These are phyloP conservation scores for Aspergillus funiculosus DNA, from an alignment of 495 filamentous ascomycete species.

Conservation along the genomic window DNA sequence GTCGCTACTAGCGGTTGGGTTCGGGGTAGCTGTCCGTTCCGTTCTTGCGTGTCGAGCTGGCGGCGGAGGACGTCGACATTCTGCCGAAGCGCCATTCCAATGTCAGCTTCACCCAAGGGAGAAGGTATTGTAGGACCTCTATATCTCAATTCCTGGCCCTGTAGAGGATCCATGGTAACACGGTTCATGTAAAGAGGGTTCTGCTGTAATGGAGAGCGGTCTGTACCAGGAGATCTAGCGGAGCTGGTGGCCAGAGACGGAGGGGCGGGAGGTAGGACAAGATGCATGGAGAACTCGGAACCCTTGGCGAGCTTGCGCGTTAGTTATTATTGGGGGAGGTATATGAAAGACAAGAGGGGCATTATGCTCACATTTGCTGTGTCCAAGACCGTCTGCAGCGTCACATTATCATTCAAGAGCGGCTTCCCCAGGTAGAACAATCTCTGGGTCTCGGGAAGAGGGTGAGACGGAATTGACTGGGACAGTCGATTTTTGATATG, in stretches of 20 bases:
- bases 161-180: conserved; percentile 7
- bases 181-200: conserved; percentile 7
- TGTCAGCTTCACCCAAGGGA: conserved; percentile 14
- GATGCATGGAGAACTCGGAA: conserved; percentile 46
- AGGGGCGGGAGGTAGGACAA: conserved; percentile 51
- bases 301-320: conserved; percentile 33
- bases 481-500: conserved; percentile 58
- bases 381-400: conserved; percentile 53
- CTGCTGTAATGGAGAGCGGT: conserved; percentile 1
- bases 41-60: conserved; percentile 18
- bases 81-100: conserved; percentile 15
- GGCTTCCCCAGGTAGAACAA: conserved; percentile 63
- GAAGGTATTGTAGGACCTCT: conserved; percentile 10
- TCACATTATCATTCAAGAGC: conserved; percentile 47
- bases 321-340: neutral
- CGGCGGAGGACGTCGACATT: conserved; percentile 21
- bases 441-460: conserved; percentile 49
- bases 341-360: neutral
- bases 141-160: conserved; percentile 14
- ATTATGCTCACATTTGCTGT: conserved; percentile 47
- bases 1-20: neutral
- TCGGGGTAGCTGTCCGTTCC: neutral
- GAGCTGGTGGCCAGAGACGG: conserved; percentile 8
- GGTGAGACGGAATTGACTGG: conserved; percentile 46
- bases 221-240: neutral